Conservation (phyloP, 164 flowering plant genomes). For the Hamamelis virginiana region DNA sequence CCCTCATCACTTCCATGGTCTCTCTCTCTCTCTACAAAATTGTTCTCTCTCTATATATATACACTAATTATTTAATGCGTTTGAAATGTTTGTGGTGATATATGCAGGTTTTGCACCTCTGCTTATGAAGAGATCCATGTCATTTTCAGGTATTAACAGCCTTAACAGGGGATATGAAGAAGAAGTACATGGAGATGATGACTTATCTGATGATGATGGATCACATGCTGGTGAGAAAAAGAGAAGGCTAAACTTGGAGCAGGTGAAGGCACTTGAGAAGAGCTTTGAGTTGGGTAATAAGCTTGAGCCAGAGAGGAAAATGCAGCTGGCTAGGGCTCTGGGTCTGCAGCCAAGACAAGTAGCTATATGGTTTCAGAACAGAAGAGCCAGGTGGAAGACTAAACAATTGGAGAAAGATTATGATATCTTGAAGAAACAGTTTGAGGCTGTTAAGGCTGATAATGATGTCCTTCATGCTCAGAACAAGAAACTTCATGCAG, state of each 20-base stretch:
- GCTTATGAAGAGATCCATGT: constrained; percentile 51
- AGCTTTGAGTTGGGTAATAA: constrained; percentile 74
- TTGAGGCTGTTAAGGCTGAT: constrained; percentile 61
- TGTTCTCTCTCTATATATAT: too few relatives aligned
- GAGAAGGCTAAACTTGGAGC: constrained; percentile 66
- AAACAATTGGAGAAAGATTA: constrained; percentile 78
- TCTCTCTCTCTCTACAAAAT: constrained; percentile 6
- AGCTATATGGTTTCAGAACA: constrained; percentile 82
- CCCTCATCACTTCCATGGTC: constrained; percentile 34
- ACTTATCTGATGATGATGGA: constrained; percentile 68
- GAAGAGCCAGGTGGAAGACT: constrained; percentile 89
- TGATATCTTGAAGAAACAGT: constrained; percentile 57
- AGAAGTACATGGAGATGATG: constrained; percentile 37
- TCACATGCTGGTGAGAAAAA: constrained; percentile 70
- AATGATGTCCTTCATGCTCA: constrained; percentile 62
- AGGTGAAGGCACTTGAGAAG: constrained; percentile 78
- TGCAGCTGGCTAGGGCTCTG: constrained; percentile 69
- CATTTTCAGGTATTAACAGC: constrained; percentile 42
- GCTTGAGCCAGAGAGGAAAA: constrained; percentile 81
- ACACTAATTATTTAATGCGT: too few relatives aligned
- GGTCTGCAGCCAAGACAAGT: constrained; percentile 75
- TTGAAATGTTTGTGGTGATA: constrained; percentile 1
- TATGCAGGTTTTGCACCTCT: constrained; percentile 29
- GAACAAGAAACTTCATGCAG: constrained; percentile 65
- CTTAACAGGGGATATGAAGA: constrained; percentile 25